Conservation (phyloP, 441 rosid species). For the Croton setiger region DNA sequence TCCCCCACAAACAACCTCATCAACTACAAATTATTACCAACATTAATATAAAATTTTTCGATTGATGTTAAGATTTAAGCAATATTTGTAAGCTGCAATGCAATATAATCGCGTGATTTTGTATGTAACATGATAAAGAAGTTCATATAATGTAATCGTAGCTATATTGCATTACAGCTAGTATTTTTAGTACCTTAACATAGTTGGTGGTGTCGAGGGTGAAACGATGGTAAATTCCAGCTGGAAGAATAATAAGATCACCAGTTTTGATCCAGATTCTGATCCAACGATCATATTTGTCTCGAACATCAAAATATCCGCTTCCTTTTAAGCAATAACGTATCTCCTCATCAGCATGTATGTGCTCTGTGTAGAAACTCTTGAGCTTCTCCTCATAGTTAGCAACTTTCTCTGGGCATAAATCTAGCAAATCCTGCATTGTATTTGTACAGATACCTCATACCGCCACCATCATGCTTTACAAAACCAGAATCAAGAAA, state of each 20-base stretch:
- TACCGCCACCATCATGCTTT: not conserved
- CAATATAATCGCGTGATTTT: not conserved
- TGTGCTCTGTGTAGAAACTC: constrained; percentile 84
- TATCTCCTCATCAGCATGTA: constrained; percentile 84
- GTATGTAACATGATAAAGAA: not conserved
- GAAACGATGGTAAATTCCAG: constrained; percentile 87
- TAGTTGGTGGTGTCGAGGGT: constrained; percentile 73
- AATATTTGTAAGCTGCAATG: not conserved
- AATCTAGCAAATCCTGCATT: constrained; percentile 69
- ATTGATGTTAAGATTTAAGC: not conserved
- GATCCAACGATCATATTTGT: constrained; percentile 68
- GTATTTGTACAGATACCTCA: not conserved
- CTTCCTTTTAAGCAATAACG: constrained; percentile 80
- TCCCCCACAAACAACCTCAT: constrained; percentile 87
- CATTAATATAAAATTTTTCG: not conserved
- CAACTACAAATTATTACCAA: constrained; percentile 36
- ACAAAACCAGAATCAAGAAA: too few species aligned
- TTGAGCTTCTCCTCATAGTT: constrained; percentile 81
- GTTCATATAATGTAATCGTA: too few species aligned
- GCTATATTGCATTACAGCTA: too few species aligned
- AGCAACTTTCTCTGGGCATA: constrained; percentile 72
- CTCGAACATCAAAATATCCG: constrained; percentile 83
- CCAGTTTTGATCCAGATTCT: constrained; percentile 69
- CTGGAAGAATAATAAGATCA: constrained; percentile 71
- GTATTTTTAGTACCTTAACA: constrained; percentile 45